phyloP scores from a whole-genome alignment of 345 rosid genomes.

The Camelina laxa region DNA sequence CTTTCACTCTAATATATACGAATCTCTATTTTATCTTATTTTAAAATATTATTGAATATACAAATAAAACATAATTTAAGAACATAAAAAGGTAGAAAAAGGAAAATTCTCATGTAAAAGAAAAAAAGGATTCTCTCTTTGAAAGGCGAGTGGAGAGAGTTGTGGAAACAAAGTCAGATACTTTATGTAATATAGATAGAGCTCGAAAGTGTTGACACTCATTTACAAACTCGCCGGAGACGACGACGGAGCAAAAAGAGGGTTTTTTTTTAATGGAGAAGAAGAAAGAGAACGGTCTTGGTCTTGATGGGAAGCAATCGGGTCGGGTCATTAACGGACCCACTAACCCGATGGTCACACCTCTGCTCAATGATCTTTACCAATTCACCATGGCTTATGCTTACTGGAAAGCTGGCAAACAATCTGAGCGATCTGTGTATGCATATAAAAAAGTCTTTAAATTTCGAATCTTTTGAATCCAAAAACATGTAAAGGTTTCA shows the following conservation, averaged over 20 bases:
- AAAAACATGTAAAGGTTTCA: not conserved
- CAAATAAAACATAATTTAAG: too few species aligned
- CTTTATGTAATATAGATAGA: too few species aligned
- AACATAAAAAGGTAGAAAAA: too few species aligned
- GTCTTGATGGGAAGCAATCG: conserved; percentile 31
- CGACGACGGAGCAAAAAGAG: not conserved
- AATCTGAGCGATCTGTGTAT: conserved; percentile 74
- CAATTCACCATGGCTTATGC: conserved; percentile 98
- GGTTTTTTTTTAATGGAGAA: conserved; percentile 39
- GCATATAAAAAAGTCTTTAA: not conserved
- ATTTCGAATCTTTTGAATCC: not conserved
- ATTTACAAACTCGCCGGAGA: conserved; percentile 9
- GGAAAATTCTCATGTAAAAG: too few species aligned
- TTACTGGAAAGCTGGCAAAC: conserved; percentile 92
- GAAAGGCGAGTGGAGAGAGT: too few species aligned
- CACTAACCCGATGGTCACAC: conserved; percentile 94
- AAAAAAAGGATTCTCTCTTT: not conserved
- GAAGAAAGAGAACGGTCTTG: conserved; percentile 44
- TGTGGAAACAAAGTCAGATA: too few species aligned
- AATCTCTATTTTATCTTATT: too few species aligned
- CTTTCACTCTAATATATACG: too few species aligned
- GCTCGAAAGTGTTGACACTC: not conserved
- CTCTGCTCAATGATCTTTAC: conserved; percentile 93
- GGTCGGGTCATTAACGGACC: conserved; percentile 62
- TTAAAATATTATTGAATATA: too few species aligned